Evolutionary conservation across 1,139 yeast genomes (phyloP).

Genomic region (Hanseniaspora gamundiae): DNA sequence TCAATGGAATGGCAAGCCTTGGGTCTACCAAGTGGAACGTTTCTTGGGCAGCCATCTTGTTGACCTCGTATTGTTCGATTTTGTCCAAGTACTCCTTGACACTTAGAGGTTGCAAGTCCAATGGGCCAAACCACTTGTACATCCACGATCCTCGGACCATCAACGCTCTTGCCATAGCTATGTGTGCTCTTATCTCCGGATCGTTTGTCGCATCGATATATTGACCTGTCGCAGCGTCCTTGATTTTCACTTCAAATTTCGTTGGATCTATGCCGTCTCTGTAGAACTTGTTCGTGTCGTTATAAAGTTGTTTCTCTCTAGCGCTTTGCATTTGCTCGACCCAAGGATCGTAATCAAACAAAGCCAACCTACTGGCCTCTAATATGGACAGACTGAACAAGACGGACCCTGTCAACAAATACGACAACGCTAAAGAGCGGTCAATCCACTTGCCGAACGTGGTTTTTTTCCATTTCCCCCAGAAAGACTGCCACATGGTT

Average conservation of each 20-base stretch:
- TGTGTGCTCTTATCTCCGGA: conserved; percentile 25
- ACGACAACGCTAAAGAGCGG: conserved; percentile 14
- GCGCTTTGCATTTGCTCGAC: conserved; percentile 39
- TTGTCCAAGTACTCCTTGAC: conserved; percentile 35
- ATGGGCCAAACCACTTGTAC: conserved; percentile 46
- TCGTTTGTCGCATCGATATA: conserved; percentile 16
- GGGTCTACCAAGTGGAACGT: conserved; percentile 2
- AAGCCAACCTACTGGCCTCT: conserved; percentile 36
- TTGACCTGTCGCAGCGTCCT: conserved; percentile 21
- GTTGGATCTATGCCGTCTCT: conserved; percentile 25
- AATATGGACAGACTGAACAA: conserved; percentile 25
- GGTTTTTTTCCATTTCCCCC: conserved; percentile 1
- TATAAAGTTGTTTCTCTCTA: conserved; percentile 25
- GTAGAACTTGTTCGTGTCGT: conserved; percentile 23
- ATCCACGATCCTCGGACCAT: conserved; percentile 34
- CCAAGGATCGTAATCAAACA: conserved; percentile 53
- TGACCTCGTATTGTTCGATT: conserved; percentile 24
- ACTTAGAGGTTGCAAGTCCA: conserved; percentile 39
- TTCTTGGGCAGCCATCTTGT: conserved; percentile 4
- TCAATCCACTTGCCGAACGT: conserved; percentile 8
- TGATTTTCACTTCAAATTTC: conserved; percentile 18
- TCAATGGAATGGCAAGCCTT: neutral
- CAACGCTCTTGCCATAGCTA: conserved; percentile 32
- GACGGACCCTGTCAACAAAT: conserved; percentile 17
- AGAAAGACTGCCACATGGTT: conserved; percentile 2